Percentiles rank a stretch among this genome's conserved stretches.
Conservation (phyloP, 1,139 yeast species). For the Lodderomyces orthopsilosis region DNA sequence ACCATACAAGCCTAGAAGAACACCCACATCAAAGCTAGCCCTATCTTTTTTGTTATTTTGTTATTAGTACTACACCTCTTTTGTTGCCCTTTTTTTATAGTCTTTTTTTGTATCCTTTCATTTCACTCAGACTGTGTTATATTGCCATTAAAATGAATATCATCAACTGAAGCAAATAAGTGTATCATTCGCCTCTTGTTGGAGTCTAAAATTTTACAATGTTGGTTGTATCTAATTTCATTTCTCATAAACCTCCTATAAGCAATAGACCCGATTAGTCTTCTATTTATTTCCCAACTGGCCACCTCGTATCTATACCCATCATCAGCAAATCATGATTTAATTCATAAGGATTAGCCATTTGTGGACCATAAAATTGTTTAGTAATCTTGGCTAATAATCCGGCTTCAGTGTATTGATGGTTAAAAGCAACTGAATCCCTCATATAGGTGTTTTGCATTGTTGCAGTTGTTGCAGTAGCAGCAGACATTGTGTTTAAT, state of each 20-base stretch:
- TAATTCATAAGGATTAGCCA: conserved; percentile 36
- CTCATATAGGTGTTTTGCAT: conserved; percentile 1
- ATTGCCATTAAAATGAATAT: neutral
- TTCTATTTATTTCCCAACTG: conserved; percentile 14
- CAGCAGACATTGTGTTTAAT: neutral
- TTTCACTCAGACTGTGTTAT: conserved; percentile 1
- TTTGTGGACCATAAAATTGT: conserved; percentile 42
- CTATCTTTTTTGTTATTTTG: neutral
- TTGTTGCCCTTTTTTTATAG: neutral
- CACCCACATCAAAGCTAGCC: neutral
- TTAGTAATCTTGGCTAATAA: conserved; percentile 45
- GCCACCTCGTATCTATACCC: conserved; percentile 41
- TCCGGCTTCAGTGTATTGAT: conserved; percentile 34
- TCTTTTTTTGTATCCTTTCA: neutral
- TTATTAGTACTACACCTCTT: neutral
- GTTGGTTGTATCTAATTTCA: neutral
- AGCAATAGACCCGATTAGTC: too few relatives aligned
- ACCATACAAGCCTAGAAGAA: too few relatives aligned
- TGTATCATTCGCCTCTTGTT: too few relatives aligned
- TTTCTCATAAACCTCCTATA: conserved; percentile 2
- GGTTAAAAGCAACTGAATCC: conserved; percentile 16
- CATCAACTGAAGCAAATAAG: neutral
- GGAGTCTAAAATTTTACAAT: neutral
- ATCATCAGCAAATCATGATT: conserved; percentile 34
- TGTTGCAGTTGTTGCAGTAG: conserved; percentile 1